Evolutionary conservation across 1,284 basidiomycete genomes (phyloP).

Genomic region (Psilocybe mexicana): DNA sequence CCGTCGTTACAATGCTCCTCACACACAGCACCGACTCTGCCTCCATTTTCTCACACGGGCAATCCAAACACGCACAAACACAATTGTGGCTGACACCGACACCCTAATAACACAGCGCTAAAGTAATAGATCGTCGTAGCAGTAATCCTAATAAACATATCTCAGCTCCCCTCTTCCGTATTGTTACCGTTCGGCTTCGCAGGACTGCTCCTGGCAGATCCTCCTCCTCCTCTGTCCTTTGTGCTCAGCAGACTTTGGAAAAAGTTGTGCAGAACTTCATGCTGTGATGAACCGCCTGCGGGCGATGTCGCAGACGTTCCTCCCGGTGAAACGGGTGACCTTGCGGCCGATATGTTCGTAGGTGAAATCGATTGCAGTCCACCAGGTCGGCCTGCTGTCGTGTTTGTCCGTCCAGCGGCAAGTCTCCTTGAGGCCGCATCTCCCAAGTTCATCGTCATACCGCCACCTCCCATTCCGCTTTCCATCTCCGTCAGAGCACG

Average conservation of each 20-base stretch:
- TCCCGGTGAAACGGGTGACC: conserved; percentile 41
- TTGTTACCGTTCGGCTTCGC: conserved; percentile 35
- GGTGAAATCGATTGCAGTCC: conserved; percentile 32
- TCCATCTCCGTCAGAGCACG: conserved; percentile 87
- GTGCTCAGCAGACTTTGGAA: conserved; percentile 79
- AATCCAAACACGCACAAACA: conserved; percentile 37
- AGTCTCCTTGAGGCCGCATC: conserved; percentile 34
- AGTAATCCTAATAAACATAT: conserved; percentile 7
- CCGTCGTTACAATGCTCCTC: conserved; percentile 31
- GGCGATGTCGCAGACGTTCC: conserved; percentile 42
- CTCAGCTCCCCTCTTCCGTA: conserved; percentile 29
- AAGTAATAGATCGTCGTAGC: no score
- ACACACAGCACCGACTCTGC: conserved; percentile 20
- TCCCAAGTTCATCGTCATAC: conserved; percentile 27
- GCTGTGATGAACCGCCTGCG: conserved; percentile 47
- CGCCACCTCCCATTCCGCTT: conserved; percentile 42
- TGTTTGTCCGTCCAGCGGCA: conserved; percentile 26
- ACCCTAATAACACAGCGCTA: not conserved
- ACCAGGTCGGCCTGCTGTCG: conserved; percentile 28
- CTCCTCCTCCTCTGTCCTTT: conserved; percentile 49
- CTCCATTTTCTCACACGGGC: conserved; percentile 20
- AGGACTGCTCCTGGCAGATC: conserved; percentile 21
- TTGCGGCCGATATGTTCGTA: conserved; percentile 29
- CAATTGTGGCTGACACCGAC: conserved; percentile 15
- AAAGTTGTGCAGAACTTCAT: conserved; percentile 84